phyloP scores from a whole-genome alignment of 805 yeast species.

The Yarrowia bubula region DNA sequence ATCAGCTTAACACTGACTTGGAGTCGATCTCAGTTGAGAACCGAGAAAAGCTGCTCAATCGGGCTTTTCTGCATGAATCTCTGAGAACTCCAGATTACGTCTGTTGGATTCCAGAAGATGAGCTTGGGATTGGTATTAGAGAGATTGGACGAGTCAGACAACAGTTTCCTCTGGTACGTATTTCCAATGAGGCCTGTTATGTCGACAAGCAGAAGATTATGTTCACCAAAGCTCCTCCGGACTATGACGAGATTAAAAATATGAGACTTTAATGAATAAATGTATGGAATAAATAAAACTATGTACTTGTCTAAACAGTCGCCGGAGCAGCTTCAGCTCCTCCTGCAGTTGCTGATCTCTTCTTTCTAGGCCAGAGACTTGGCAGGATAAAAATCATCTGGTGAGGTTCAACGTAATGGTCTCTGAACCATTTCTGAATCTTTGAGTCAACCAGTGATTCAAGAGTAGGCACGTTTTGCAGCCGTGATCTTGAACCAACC shows the following conservation, averaged over 20 bases:
- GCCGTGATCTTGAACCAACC: conserved; percentile 87
- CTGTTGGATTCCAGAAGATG: conserved; percentile 49
- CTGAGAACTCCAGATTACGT: conserved; percentile 37
- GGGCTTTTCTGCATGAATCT: conserved; percentile 39
- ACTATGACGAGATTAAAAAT: conserved; percentile 32
- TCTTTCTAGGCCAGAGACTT: conserved; percentile 69
- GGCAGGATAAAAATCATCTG: conserved; percentile 84
- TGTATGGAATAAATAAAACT: not conserved
- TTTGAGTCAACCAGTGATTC: conserved; percentile 79
- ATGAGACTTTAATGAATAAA: conserved; percentile 29
- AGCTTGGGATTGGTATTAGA: conserved; percentile 41
- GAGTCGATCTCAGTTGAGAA: conserved; percentile 33
- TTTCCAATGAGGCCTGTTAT: conserved; percentile 37
- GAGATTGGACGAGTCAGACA: conserved; percentile 37
- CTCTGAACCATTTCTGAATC: conserved; percentile 84
- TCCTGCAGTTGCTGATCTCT: not conserved
- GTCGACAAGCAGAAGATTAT: conserved; percentile 34
- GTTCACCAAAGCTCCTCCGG: conserved; percentile 35
- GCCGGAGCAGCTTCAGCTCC: not conserved
- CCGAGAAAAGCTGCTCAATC: conserved; percentile 33
- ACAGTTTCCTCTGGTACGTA: conserved; percentile 33
- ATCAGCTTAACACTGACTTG: conserved; percentile 36
- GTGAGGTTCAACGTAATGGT: conserved; percentile 89
- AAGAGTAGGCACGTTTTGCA: conserved; percentile 91
- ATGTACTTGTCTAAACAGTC: not conserved